phyloP scores from a whole-genome alignment of 2,329 filamentous ascomycete genomes.

The Phyllosticta ampelicida region DNA sequence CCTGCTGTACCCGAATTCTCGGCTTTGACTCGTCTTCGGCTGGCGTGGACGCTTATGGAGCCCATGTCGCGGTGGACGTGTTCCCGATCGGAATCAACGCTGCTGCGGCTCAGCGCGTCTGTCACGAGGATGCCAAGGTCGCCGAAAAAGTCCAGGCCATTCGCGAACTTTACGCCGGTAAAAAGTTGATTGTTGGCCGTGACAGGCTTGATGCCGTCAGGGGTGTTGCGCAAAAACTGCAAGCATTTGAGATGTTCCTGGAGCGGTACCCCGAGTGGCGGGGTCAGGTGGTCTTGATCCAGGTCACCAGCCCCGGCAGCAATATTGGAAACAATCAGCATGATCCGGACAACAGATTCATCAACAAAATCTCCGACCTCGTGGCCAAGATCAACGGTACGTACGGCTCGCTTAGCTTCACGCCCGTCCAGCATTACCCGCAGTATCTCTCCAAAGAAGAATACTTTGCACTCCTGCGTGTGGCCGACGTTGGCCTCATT shows the following conservation, averaged over 20 bases:
- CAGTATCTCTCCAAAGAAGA: conserved; percentile 84
- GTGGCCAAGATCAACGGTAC: conserved; percentile 85
- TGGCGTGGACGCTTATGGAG: conserved; percentile 80
- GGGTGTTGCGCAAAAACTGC: conserved; percentile 89
- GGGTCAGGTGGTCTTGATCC: conserved; percentile 84
- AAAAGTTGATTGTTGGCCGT: conserved; percentile 89
- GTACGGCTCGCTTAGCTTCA: conserved; percentile 79
- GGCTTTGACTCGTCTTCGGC: conserved; percentile 80
- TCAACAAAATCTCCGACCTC: conserved; percentile 80
- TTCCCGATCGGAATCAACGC: conserved; percentile 94
- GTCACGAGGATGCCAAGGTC: conserved; percentile 60
- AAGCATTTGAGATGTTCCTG: conserved; percentile 87
- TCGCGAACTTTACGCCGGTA: conserved; percentile 68
- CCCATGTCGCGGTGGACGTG: conserved; percentile 80
- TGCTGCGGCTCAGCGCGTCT: conserved; percentile 61
- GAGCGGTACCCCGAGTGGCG: conserved; percentile 86
- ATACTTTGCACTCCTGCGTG: conserved; percentile 86
- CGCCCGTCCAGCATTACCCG: conserved; percentile 87
- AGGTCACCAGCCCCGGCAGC: conserved; percentile 81
- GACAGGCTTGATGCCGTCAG: conserved; percentile 89
- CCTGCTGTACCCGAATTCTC: conserved; percentile 82
- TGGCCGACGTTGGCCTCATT: conserved; percentile 85
- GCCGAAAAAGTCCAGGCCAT: conserved; percentile 63
- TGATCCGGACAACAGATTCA: conserved; percentile 67
- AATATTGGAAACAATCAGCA: conserved; percentile 62